Evolutionary conservation across 2,329 filamentous ascomycete genomes (phyloP).

Genomic region (Fusarium neocosmosporiellum): DNA sequence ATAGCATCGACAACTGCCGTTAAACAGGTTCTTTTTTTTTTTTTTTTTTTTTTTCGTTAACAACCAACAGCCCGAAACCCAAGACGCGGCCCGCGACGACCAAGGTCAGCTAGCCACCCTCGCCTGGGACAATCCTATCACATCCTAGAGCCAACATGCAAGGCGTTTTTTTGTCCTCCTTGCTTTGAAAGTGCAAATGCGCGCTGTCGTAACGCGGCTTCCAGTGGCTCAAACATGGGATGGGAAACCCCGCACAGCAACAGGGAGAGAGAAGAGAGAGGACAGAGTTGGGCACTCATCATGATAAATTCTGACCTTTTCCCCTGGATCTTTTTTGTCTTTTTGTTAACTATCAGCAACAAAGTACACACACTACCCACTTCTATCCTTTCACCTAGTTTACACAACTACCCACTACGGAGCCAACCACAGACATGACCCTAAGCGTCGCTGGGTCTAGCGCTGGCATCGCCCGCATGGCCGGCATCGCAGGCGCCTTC

Average conservation of each 20-base stretch:
- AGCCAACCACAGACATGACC: not conserved
- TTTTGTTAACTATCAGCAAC: not conserved
- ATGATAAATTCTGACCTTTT: not conserved
- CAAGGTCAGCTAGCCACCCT: not conserved
- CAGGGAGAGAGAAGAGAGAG: not conserved
- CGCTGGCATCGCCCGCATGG: not conserved
- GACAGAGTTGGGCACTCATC: not conserved
- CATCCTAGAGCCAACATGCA: not conserved
- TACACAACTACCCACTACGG: not conserved
- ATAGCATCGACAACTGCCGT: not conserved
- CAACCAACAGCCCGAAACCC: not conserved
- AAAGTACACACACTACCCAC: too few species aligned
- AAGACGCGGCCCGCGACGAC: not conserved
- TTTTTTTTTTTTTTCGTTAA: not conserved
- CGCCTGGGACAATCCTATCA: not conserved
- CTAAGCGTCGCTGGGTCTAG: not conserved
- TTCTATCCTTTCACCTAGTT: too few species aligned
- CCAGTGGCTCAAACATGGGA: not conserved
- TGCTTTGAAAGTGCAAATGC: not conserved
- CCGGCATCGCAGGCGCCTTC: not conserved
- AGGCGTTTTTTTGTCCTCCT: not conserved
- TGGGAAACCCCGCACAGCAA: not conserved
- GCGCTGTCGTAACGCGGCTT: not conserved
- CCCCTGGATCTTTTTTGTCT: too few species aligned
- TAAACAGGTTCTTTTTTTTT: not conserved